These are phyloP conservation scores for Macrophomina tecta DNA, from an alignment of 2,329 filamentous ascomycete species.

Conservation along the genomic window DNA sequence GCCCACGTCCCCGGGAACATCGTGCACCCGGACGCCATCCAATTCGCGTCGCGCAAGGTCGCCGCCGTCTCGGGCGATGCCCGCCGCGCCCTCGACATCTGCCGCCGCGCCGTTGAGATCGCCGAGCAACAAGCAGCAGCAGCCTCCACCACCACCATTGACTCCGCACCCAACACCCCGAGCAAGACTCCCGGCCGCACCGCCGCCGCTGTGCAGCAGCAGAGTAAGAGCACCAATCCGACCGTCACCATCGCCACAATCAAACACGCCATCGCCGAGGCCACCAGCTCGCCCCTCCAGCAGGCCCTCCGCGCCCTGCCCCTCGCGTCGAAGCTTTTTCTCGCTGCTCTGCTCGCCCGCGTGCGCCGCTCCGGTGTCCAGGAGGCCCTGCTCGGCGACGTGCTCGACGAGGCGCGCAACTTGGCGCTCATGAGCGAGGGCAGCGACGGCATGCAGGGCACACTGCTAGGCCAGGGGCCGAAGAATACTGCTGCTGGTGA, in stretches of 20 bases:
- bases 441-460: conserved; percentile 65
- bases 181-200: conserved; percentile 56
- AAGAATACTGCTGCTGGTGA: conserved; percentile 28
- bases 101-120: conserved; percentile 90
- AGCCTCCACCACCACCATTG: conserved; percentile 44
- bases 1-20: conserved; percentile 87
- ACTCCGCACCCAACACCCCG: conserved; percentile 61
- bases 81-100: conserved; percentile 90
- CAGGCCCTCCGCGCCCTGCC: conserved; percentile 85
- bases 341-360: conserved; percentile 80
- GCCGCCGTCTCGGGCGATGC: conserved; percentile 96
- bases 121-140: conserved; percentile 64
- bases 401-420: conserved; percentile 82
- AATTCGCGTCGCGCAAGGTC: conserved; percentile 96
- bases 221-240: not conserved
- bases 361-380: conserved; percentile 82
- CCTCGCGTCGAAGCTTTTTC: conserved; percentile 80
- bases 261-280: conserved; percentile 93
- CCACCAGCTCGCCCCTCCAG: conserved; percentile 89
- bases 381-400: conserved; percentile 87
- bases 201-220: conserved; percentile 23
- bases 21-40: conserved; percentile 89
- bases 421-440: conserved; percentile 65
- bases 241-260: conserved; percentile 91
- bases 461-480: conserved; percentile 56